Percentiles rank a stretch among this genome's conserved stretches.
Conservation (phyloP, 768 basidiomycete genomes). For the Galerina marginata region DNA sequence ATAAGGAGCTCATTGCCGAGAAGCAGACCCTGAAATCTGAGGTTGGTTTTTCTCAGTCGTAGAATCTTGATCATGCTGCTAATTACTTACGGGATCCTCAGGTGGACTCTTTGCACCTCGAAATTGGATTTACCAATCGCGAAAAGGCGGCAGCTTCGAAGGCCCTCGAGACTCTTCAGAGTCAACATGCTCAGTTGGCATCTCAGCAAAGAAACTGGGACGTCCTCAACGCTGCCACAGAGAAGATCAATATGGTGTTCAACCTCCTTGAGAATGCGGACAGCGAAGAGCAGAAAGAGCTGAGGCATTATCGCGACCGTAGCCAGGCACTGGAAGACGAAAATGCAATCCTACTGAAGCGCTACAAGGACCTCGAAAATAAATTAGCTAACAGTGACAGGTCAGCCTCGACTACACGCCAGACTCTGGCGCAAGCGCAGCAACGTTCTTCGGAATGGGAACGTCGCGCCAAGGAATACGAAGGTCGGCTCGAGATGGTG, state of each 20-base stretch:
- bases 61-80: conserved; percentile 11
- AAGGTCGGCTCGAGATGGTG: conserved; percentile 63
- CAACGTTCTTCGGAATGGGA: conserved; percentile 87
- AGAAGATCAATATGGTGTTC: conserved; percentile 75
- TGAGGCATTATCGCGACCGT: conserved; percentile 68
- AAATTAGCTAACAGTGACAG: conserved; percentile 68
- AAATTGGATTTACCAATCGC: conserved; percentile 57
- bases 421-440: conserved; percentile 72
- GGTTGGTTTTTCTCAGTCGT: conserved; percentile 46
- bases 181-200: conserved; percentile 61
- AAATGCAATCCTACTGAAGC: conserved; percentile 68
- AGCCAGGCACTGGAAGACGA: conserved; percentile 71
- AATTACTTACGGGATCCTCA: conserved; percentile 32
- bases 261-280: conserved; percentile 65
- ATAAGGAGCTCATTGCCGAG: conserved; percentile 58
- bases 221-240: conserved; percentile 68
- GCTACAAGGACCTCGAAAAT: conserved; percentile 72
- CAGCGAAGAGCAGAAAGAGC: conserved; percentile 75
- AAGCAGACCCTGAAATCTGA: conserved; percentile 62
- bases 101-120: conserved; percentile 66
- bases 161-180: conserved; percentile 56
- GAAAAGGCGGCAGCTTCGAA: conserved; percentile 67
- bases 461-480: conserved; percentile 72
- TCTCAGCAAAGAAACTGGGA: conserved; percentile 81
- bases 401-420: conserved; percentile 57